Evolutionary conservation across 352 stramenopile genomes (phyloP), one percentile per base, ranked within the genome.

Genomic region (Plasmopara halstedii): DNA sequence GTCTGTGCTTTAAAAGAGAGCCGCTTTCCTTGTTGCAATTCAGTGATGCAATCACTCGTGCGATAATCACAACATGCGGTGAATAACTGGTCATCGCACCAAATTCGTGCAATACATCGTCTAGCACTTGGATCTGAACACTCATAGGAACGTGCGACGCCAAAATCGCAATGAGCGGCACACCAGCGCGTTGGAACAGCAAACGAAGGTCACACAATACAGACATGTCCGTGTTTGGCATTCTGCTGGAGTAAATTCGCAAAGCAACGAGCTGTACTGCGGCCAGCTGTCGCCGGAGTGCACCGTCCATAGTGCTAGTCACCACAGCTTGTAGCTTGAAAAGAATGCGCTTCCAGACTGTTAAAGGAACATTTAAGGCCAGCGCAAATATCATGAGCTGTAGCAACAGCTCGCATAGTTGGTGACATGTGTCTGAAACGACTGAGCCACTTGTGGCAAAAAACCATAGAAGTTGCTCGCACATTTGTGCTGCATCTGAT

Each of bases 391-490:
- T 66, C 40, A 78, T 33, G 20, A 77, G 31, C 4, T 64, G 42
- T 8, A 67, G 32, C 19, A 80, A 38, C 32, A 83, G 25, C 17
- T 70, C 50, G 35, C 62, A 80, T 4, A 83, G 43, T 21, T 46
- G 39, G 13, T 22, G 17, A 10, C 51, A 19, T 25, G 32, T 32
- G 4, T 11, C 38, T n/a, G 7, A 42, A 41, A 3, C 40, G n/a
- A 35, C 11, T 13, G 5, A 3, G 13, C 44, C 18, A n/a, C 22
- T 49, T 27, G 39, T 50, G 2, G 49, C 51, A 36, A 83, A 50
- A 9, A 65, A 69, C 31, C 78, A 81, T 22, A 81, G 29, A 17
- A 81, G 19, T 46, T 77, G 68, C 20, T 83, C 68, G 22, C 66
- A 79, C 42, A 81, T 63, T 7, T 52, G 64, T 11, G 50, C 46